Conservation (phyloP, 1,284 basidiomycete genomes). For the Tetrapyrgos nigripes region DNA sequence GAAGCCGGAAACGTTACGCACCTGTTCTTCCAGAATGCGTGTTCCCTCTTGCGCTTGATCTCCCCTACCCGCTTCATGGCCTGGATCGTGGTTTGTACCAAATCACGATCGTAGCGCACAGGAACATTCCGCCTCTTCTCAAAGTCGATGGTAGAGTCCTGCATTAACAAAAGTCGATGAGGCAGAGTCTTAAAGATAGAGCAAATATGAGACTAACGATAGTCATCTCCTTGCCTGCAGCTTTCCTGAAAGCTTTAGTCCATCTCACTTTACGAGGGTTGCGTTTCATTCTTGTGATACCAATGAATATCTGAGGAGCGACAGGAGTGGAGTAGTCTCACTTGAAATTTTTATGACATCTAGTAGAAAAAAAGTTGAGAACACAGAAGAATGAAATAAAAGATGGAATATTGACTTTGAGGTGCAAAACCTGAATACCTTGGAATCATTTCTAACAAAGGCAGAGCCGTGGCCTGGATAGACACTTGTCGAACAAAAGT, state of each 20-base stretch:
- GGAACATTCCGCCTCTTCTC: constrained; percentile 99
- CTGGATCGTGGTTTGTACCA: constrained; percentile 93
- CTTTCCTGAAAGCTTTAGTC: constrained; percentile 99
- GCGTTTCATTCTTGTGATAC: constrained; percentile 88
- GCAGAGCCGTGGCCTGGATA: constrained; percentile 92
- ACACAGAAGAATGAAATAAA: constrained; percentile 15
- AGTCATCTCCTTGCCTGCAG: constrained; percentile 99
- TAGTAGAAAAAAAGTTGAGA: constrained; percentile 34
- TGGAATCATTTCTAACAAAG: constrained; percentile 96
- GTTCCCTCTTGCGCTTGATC: constrained; percentile 91
- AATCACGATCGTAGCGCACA: constrained; percentile 95
- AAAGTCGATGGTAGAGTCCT: constrained; percentile 99
- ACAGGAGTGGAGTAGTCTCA: constrained; percentile 39
- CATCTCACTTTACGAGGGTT: constrained; percentile 99
- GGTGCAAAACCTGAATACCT: constrained; percentile 96
- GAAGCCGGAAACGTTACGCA: constrained; percentile 36
- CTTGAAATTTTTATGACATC: constrained; percentile 99
- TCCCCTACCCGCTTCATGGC: constrained; percentile 97
- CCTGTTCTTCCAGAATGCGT: constrained; percentile 98
- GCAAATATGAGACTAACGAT: constrained; percentile 71
- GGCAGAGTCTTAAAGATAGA: background rate
- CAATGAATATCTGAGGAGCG: background rate
- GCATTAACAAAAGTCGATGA: constrained; percentile 2
- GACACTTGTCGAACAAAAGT: constrained; percentile 86
- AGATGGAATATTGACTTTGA: constrained; percentile 75